Evolutionary conservation across 352 stramenopile genomes (phyloP).

Genomic region (Aphanomyces euteiches): DNA sequence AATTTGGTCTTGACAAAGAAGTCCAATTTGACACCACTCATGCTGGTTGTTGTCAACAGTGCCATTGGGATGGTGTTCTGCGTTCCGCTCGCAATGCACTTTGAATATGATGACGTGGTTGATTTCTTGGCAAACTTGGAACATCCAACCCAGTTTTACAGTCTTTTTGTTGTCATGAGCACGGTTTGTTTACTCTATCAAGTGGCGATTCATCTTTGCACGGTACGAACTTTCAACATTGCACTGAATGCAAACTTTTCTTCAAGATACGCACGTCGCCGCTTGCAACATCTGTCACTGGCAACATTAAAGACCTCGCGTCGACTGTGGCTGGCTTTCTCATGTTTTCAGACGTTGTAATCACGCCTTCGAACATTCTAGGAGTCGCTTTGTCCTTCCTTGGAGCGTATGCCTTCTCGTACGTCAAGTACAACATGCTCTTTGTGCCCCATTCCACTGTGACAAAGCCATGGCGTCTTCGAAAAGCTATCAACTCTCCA

Average conservation of each 20-base stretch:
- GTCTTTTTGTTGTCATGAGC: constrained; percentile 49
- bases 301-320: constrained; percentile 69
- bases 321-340: constrained; percentile 58
- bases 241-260: neutral
- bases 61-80: constrained; percentile 46
- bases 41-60: constrained; percentile 61
- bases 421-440: constrained; percentile 49
- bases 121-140: constrained; percentile 34
- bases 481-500: neutral
- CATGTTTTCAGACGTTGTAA: constrained; percentile 53
- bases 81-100: constrained; percentile 37
- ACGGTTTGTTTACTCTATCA: constrained; percentile 68
- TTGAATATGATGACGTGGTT: constrained; percentile 46
- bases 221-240: constrained; percentile 31
- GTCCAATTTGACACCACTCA: constrained; percentile 44
- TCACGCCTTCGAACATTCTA: constrained; percentile 44
- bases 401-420: constrained; percentile 70
- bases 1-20: constrained; percentile 67
- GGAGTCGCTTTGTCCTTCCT: constrained; percentile 64
- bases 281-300: constrained; percentile 67
- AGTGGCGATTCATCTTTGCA: constrained; percentile 68
- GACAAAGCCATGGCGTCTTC: neutral
- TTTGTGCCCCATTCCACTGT: constrained; percentile 9
- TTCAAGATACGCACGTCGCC: constrained; percentile 46
- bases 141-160: constrained; percentile 38